Conservation (phyloP, 495 filamentous ascomycete genomes). For the Penicillium psychrofluorescens region DNA sequence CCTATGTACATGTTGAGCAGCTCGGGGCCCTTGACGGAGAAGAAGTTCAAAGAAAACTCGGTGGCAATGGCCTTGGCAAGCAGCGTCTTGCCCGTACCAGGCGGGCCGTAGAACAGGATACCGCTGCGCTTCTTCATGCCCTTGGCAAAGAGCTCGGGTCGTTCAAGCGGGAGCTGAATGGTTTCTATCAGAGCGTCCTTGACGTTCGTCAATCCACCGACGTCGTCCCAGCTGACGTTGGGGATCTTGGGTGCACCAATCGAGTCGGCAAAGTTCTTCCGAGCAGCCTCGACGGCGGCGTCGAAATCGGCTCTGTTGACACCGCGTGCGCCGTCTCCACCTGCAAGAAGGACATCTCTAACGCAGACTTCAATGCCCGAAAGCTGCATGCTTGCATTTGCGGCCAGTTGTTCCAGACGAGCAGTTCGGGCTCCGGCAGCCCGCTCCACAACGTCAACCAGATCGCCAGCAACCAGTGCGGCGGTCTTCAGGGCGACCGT, state of each 20-base stretch:
- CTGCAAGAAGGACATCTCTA: constrained; percentile 81
- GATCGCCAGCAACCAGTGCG: constrained; percentile 86
- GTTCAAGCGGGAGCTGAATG: constrained; percentile 86
- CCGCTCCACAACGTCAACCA: constrained; percentile 89
- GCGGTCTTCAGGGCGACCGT: constrained; percentile 90
- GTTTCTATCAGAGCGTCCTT: constrained; percentile 96
- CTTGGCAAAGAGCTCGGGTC: constrained; percentile 92
- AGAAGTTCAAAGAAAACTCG: constrained; percentile 98
- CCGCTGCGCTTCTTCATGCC: constrained; percentile 99
- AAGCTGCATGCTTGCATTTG: constrained; percentile 26
- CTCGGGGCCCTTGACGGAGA: constrained; percentile 96
- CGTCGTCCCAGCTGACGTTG: constrained; percentile 93
- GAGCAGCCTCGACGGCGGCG: constrained; percentile 80
- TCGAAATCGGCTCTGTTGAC: constrained; percentile 88
- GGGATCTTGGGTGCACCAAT: constrained; percentile 98
- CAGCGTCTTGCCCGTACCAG: constrained; percentile 93
- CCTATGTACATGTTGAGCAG: constrained; percentile 99
- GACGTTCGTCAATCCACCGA: constrained; percentile 86
- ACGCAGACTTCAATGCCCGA: constrained; percentile 46
- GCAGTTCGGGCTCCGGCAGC: constrained; percentile 67
- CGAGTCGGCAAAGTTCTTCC: constrained; percentile 94
- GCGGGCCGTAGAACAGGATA: constrained; percentile 96
- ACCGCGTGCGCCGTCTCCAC: constrained; percentile 69
- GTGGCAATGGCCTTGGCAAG: constrained; percentile 97
- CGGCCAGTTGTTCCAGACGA: constrained; percentile 65